Conservation (phyloP, 495 filamentous ascomycete genomes). For the Podospora didyma region DNA sequence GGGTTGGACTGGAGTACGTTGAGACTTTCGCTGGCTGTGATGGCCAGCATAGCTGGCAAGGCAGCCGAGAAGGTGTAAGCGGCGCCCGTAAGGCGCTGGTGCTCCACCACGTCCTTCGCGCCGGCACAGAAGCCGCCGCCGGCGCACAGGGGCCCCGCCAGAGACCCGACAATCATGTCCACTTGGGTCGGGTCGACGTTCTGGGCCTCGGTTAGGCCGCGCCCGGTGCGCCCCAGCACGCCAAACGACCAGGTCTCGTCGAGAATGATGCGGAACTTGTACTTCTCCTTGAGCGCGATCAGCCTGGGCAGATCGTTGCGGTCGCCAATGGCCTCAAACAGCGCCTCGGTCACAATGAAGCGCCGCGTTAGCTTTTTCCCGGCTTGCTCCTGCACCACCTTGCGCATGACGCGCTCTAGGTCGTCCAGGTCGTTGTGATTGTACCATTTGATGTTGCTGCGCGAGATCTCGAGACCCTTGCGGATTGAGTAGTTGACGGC, state of each 20-base stretch:
- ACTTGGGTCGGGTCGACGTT: constrained; percentile 88
- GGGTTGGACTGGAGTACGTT: constrained; percentile 79
- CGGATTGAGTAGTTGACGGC: constrained; percentile 92
- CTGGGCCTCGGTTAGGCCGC: constrained; percentile 90
- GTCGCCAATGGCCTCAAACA: constrained; percentile 90
- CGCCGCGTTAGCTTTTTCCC: constrained; percentile 84
- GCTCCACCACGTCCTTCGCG: constrained; percentile 82
- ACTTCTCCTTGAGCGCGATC: constrained; percentile 84
- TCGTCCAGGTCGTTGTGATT: constrained; percentile 96
- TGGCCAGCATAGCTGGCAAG: constrained; percentile 86
- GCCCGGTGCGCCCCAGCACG: constrained; percentile 83
- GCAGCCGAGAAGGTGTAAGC: constrained; percentile 95
- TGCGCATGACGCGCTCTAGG: constrained; percentile 78
- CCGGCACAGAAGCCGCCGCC: constrained; percentile 96
- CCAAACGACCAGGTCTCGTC: constrained; percentile 98
- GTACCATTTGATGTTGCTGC: constrained; percentile 88
- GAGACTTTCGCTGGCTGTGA: constrained; percentile 87
- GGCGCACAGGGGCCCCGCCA: constrained; percentile 84
- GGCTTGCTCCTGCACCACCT: constrained; percentile 80
- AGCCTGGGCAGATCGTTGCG: constrained; percentile 79
- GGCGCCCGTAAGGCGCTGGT: constrained; percentile 85
- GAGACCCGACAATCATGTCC: constrained; percentile 93
- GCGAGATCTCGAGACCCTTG: constrained; percentile 87
- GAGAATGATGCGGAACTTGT: constrained; percentile 96
- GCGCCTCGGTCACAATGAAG: constrained; percentile 93